Evolutionary conservation across 257 asterid species (phyloP).

Genomic region (Jasminum sambac): DNA sequence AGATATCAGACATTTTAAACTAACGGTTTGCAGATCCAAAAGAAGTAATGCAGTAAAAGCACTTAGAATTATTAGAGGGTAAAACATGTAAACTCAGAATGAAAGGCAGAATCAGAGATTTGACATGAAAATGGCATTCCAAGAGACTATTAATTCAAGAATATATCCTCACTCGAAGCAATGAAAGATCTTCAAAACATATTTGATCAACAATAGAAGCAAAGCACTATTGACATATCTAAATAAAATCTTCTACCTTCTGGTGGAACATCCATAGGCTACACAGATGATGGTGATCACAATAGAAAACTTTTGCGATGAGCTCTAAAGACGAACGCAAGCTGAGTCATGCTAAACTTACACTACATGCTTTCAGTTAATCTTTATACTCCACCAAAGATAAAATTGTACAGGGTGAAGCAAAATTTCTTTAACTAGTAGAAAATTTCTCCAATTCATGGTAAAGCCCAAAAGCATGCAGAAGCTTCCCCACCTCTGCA

Average conservation of each 20-base stretch:
- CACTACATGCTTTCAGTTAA: not conserved
- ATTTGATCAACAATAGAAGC: not conserved
- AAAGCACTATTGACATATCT: not conserved
- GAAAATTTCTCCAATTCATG: conserved; percentile 11
- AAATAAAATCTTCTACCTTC: not conserved
- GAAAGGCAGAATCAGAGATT: not conserved
- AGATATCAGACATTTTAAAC: conserved; percentile 2
- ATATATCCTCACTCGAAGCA: not conserved
- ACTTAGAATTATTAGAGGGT: not conserved
- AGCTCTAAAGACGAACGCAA: not conserved
- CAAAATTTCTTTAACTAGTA: not conserved
- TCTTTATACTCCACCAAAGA: not conserved
- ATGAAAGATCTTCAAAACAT: not conserved
- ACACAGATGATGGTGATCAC: not conserved
- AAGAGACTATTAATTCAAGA: not conserved
- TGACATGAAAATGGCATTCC: not conserved
- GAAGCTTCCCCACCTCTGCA: conserved; percentile 4
- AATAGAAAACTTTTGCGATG: not conserved
- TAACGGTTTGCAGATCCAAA: conserved; percentile 1
- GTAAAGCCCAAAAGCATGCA: conserved; percentile 5
- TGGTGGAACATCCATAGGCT: not conserved
- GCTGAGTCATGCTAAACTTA: not conserved
- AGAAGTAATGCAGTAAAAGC: not conserved
- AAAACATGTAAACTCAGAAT: not conserved
- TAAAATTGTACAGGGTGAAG: not conserved